These are phyloP conservation scores for Linaria vulgaris DNA, from an alignment of 257 asterid species.

Conservation along the genomic window DNA sequence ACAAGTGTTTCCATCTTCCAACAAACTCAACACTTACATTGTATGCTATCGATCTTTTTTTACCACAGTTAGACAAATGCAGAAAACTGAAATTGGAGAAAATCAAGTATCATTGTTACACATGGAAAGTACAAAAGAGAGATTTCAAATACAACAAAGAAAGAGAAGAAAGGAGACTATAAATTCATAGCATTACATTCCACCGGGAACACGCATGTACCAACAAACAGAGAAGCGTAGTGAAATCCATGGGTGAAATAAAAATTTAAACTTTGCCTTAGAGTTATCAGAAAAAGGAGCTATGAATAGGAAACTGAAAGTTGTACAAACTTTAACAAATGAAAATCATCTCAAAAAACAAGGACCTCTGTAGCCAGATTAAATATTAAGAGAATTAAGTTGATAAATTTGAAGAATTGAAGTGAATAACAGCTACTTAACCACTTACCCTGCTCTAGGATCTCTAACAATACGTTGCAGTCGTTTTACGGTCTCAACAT, in stretches of 20 bases:
- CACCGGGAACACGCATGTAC: too few relatives aligned
- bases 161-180: too few relatives aligned
- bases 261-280: neutral
- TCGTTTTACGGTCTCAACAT: conserved; percentile 81
- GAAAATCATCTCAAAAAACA: neutral
- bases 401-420: neutral
- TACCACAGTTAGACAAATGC: neutral
- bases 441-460: conserved; percentile 93
- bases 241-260: neutral
- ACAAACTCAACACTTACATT: neutral
- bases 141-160: too few relatives aligned
- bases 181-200: too few relatives aligned
- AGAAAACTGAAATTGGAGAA: neutral
- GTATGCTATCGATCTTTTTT: neutral
- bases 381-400: neutral
- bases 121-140: conserved; percentile 10
- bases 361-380: neutral
- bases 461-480: conserved; percentile 94
- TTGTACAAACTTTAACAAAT: conserved; percentile 10
- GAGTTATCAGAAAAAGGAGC: conserved; percentile 4
- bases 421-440: conserved; percentile 6
- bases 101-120: conserved; percentile 2
- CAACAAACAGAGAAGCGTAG: too few relatives aligned
- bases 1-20: neutral
- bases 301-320: neutral